Conservation (phyloP, 371 early-diverging fungal genomes). For the Actinomortierella ambigua region DNA sequence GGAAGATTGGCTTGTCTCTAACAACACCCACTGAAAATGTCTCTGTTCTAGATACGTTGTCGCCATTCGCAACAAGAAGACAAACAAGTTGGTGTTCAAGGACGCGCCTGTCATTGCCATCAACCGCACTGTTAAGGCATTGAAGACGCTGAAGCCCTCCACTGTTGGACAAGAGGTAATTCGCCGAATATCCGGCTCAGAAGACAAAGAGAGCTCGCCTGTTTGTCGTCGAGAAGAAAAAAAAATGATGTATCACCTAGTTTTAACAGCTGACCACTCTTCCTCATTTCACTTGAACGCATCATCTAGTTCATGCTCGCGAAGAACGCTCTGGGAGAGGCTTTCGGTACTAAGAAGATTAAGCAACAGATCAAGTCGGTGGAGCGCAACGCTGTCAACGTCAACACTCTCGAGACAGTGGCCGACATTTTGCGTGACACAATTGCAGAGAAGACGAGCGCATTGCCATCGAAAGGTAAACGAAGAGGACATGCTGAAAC, state of each 20-base stretch:
- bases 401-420: conserved; percentile 60
- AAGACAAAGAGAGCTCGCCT: conserved; percentile 31
- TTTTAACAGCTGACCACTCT: too few relatives aligned
- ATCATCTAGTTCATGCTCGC: conserved; percentile 59
- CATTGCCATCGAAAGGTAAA: conserved; percentile 53
- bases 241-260: too few relatives aligned
- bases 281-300: background rate
- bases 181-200: too few relatives aligned
- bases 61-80: conserved; percentile 73
- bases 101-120: conserved; percentile 71
- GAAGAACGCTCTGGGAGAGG: conserved; percentile 79
- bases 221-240: too few relatives aligned
- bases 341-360: conserved; percentile 91
- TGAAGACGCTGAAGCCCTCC: conserved; percentile 32
- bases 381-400: conserved; percentile 84
- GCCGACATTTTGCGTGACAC: conserved; percentile 61
- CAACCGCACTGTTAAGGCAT: conserved; percentile 70
- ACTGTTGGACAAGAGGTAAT: too few relatives aligned
- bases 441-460: conserved; percentile 60
- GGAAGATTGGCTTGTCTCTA: background rate
- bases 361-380: conserved; percentile 76
- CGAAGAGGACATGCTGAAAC: background rate
- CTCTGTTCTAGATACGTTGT: conserved; percentile 66
- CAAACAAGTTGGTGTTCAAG: conserved; percentile 66
- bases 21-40: background rate